A percentile compares a stretch with the other conserved stretches of the same genome.
Conservation (phyloP, 2,329 filamentous ascomycete genomes). For the Dactylonectria estremocensis region DNA sequence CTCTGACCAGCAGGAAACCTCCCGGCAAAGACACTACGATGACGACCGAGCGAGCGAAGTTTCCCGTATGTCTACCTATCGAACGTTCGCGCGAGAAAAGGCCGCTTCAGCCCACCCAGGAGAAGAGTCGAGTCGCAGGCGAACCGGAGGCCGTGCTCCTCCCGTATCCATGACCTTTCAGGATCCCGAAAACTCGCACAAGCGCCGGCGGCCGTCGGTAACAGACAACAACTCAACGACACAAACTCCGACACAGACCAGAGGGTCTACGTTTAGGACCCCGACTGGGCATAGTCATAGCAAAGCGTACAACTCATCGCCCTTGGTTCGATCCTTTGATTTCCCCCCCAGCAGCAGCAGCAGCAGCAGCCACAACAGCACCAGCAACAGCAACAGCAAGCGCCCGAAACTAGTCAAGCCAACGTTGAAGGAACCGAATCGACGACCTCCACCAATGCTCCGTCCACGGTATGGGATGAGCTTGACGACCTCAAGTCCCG, state of each 20-base stretch:
- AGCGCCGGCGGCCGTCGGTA: constrained; percentile 61
- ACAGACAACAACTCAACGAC: constrained; percentile 61
- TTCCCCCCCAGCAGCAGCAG: too few species aligned
- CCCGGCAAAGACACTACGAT: constrained; percentile 55
- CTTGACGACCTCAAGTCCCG: constrained; percentile 95
- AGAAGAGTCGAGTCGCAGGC: constrained; percentile 55
- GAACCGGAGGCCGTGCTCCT: constrained; percentile 57
- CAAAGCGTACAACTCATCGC: constrained; percentile 71
- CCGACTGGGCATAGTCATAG: constrained; percentile 43
- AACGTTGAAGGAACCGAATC: constrained; percentile 83
- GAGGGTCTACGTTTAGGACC: constrained; percentile 61
- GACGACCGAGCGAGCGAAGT: constrained; percentile 61
- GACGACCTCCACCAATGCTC: constrained; percentile 87
- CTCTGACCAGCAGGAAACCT: constrained; percentile 70
- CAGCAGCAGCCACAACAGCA: constrained; percentile 38
- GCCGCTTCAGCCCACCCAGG: constrained; percentile 56
- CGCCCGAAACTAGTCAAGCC: constrained; percentile 53
- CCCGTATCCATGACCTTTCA: constrained; percentile 64
- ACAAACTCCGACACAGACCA: constrained; percentile 58
- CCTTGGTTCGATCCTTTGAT: constrained; percentile 64
- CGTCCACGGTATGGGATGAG: constrained; percentile 98
- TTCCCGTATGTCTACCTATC: constrained; percentile 62
- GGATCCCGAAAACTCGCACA: constrained; percentile 56
- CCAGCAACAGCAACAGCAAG: constrained; percentile 33
- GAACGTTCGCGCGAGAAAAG: constrained; percentile 60